phyloP scores from a whole-genome alignment of 1,284 basidiomycete species.

The Tetrapyrgos nigripes region DNA sequence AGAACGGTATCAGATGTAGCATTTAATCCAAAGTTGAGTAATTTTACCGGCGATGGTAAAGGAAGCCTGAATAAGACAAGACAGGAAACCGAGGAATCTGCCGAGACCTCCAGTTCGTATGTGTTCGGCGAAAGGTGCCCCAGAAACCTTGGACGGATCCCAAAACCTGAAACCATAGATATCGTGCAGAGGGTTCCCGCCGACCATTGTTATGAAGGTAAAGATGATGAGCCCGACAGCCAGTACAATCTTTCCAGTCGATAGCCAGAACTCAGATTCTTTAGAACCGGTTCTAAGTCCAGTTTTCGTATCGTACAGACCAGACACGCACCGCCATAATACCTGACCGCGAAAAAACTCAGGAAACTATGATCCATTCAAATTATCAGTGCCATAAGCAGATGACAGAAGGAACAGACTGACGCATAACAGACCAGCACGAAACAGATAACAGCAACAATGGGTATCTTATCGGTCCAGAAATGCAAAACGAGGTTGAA shows the following conservation, averaged over 20 bases:
- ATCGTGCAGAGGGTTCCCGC: slow-evolving; percentile 70
- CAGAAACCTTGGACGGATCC: slow-evolving; percentile 48
- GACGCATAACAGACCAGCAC: slow-evolving; percentile 48
- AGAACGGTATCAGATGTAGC: not conserved
- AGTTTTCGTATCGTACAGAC: not conserved
- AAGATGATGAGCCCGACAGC: slow-evolving; percentile 65
- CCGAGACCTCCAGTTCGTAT: slow-evolving; percentile 48
- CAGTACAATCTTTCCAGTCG: slow-evolving; percentile 59
- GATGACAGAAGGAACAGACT: slow-evolving; percentile 13
- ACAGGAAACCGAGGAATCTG: slow-evolving; percentile 52
- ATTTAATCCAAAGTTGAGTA: too few species aligned
- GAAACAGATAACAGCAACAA: slow-evolving; percentile 45
- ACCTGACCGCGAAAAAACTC: slow-evolving; percentile 52
- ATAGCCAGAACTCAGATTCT: slow-evolving; percentile 68
- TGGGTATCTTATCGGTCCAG: slow-evolving; percentile 56
- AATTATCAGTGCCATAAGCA: not conserved
- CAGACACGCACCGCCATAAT: slow-evolving; percentile 51
- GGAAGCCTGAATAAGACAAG: slow-evolving; percentile 53
- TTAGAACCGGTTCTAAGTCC: not conserved
- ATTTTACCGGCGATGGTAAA: slow-evolving; percentile 48
- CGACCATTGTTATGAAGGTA: slow-evolving; percentile 68
- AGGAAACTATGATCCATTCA: slow-evolving; percentile 42
- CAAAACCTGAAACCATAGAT: slow-evolving; percentile 67
- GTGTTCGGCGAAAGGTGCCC: slow-evolving; percentile 53
- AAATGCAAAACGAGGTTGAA: slow-evolving; percentile 53